phyloP scores from a whole-genome alignment of 129 eudicot species.

The Ambrosia trifida region DNA sequence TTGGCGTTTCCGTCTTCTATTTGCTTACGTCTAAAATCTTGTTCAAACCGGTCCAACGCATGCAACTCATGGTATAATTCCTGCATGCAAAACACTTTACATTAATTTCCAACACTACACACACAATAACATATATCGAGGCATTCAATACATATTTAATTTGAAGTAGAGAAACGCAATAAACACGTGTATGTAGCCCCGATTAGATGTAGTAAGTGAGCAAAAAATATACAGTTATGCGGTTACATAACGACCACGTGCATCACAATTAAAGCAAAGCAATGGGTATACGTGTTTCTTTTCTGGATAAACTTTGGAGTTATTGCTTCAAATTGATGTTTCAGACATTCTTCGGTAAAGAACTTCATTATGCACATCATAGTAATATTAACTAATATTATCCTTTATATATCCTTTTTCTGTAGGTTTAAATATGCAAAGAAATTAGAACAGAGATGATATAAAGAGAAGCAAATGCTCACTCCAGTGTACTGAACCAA shows the following conservation, averaged over 20 bases:
- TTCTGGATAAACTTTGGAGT: background rate
- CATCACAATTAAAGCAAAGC: too few relatives aligned
- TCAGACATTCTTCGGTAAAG: too few relatives aligned
- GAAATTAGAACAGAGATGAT: background rate
- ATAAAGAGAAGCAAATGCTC: conserved; percentile 37
- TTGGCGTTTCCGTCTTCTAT: conserved; percentile 78
- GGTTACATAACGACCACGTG: too few relatives aligned
- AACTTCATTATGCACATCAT: too few relatives aligned
- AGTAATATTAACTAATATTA: too few relatives aligned
- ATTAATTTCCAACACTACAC: conserved; percentile 1
- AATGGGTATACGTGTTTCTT: background rate
- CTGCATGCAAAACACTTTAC: conserved; percentile 45
- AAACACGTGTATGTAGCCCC: too few relatives aligned
- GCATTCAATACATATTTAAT: too few relatives aligned
- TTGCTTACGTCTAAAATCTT: conserved; percentile 80
- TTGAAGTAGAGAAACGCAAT: too few relatives aligned
- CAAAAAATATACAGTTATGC: too few relatives aligned
- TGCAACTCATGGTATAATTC: conserved; percentile 97
- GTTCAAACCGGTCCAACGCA: conserved; percentile 93
- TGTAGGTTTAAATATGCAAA: conserved; percentile 7
- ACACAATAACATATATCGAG: too few relatives aligned
- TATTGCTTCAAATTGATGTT: too few relatives aligned
- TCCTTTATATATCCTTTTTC: background rate
- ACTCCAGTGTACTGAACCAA: conserved; percentile 92
- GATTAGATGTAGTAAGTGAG: too few relatives aligned